Evolutionary conservation across 345 rosid genomes (phyloP), one percentile per base, ranked within the genome.

Genomic region (Moricandia arvensis): DNA sequence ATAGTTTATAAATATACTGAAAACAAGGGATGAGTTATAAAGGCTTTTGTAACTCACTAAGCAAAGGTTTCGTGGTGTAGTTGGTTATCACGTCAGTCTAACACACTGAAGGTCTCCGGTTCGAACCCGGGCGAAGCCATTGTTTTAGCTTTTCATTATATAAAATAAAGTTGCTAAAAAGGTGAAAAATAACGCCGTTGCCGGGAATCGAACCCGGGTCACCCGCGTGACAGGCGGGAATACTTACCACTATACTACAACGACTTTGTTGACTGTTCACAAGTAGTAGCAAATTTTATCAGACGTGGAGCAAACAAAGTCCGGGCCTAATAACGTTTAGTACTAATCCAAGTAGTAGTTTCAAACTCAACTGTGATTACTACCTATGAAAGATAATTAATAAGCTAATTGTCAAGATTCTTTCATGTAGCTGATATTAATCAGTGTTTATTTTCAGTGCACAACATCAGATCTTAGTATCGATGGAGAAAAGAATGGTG

Each of bases 41-140:
- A 2, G 31, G 3, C 4, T 29, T 29, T 29, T 29, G 31, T 29
- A 29, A 1, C 3, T 2, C 31, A 1, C 0, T 29, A 2, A 29
- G 5, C 31, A 29, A 62, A 17, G 96, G 97, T 91, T 80, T 91
- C 92, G 91, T 89, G 96, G 97, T 93, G 93, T 89, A 89, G 96
- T 91, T 89, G 97, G 93, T 91, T 91, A 93, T 89, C 96, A 93
- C 93, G 91, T 88, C 91, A 88, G 97, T 89, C 92, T 88, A 89
- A 91, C 97, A 91, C 98, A 88, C 88, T 93, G 88, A 91, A 91
- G 93, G 97, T 90, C 91, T 90, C 91, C 91, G 90, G 87, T 93
- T 93, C 93, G 82, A 93, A 72, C 62, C 90, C 88, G 91, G 95
- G 90, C 87, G 95, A 90, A 80, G 78, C 77, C 81, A 78, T 5